These are phyloP conservation scores for Lentinula guzmanii DNA, from an alignment of 768 basidiomycete genomes.

Conservation along the genomic window DNA sequence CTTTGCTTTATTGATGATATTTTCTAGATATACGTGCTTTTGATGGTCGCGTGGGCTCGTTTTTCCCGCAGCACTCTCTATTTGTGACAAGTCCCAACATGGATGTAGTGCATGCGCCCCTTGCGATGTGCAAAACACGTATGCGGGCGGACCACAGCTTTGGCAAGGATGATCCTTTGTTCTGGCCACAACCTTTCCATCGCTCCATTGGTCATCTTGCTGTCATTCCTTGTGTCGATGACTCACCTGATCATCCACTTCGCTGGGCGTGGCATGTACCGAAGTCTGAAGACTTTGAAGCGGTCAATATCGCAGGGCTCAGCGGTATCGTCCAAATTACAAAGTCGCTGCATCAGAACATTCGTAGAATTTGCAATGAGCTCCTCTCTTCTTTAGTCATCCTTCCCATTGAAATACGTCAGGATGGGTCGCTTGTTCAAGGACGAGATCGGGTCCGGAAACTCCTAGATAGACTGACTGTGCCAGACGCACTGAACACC, in stretches of 20 bases:
- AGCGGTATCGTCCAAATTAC: neutral
- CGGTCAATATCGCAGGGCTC: neutral
- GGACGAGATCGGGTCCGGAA: neutral
- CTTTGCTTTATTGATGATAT: no score
- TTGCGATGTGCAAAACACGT: no score
- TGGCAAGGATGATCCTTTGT: neutral
- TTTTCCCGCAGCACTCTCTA: no score
- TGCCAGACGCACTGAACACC: neutral
- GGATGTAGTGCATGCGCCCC: no score
- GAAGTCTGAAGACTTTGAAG: neutral
- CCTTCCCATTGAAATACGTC: no score
- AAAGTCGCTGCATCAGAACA: no score
- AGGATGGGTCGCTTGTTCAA: neutral
- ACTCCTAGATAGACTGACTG: neutral
- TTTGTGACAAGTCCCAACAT: no score
- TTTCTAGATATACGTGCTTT: no score
- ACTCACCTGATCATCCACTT: neutral
- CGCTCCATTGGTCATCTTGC: neutral
- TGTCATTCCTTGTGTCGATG: neutral
- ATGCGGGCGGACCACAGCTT: no score
- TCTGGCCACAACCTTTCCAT: neutral
- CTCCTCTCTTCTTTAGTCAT: no score
- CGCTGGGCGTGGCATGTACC: neutral
- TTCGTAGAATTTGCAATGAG: no score
- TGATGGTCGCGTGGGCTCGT: no score